These are phyloP conservation scores for Colletotrichum sp. DNA, from an alignment of 2,329 filamentous ascomycete species.

Conservation along the genomic window DNA sequence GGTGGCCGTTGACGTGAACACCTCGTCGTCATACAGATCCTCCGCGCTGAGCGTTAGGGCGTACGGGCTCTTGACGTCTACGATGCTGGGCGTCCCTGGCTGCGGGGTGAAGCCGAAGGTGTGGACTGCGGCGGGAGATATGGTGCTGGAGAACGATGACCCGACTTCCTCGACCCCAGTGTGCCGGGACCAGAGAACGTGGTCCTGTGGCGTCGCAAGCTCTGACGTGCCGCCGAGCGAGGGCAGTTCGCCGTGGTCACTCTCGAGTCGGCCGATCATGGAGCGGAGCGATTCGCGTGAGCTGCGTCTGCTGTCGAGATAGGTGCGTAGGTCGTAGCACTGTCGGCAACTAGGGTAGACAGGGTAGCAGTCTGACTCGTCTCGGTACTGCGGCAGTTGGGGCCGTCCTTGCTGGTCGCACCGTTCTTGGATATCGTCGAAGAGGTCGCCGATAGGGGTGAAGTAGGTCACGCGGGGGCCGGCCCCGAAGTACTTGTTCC, in stretches of 20 bases:
- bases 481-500: conserved; percentile 46
- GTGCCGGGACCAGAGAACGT: conserved; percentile 32
- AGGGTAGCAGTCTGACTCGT: conserved; percentile 44
- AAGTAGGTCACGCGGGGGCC: conserved; percentile 48
- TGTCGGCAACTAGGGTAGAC: conserved; percentile 44
- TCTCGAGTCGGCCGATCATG: conserved; percentile 44
- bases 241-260: conserved; percentile 40
- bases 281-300: conserved; percentile 46
- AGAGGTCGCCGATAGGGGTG: conserved; percentile 47
- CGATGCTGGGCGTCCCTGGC: conserved; percentile 33
- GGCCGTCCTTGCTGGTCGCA: conserved; percentile 44
- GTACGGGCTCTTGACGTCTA: conserved; percentile 43
- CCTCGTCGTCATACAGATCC: conserved; percentile 33
- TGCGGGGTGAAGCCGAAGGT: conserved; percentile 29
- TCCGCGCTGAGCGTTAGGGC: conserved; percentile 39
- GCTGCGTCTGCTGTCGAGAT: conserved; percentile 46
- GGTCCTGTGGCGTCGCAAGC: conserved; percentile 46
- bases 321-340: conserved; percentile 46
- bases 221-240: conserved; percentile 45
- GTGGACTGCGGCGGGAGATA: conserved; percentile 30
- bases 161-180: conserved; percentile 38
- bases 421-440: conserved; percentile 51
- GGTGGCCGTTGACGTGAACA: background rate
- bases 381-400: conserved; percentile 43
- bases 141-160: conserved; percentile 34